Evolutionary conservation across 169 alveolate species (phyloP), one percentile per base, ranked within the genome.

Genomic region (Eimeria necatrix): DNA sequence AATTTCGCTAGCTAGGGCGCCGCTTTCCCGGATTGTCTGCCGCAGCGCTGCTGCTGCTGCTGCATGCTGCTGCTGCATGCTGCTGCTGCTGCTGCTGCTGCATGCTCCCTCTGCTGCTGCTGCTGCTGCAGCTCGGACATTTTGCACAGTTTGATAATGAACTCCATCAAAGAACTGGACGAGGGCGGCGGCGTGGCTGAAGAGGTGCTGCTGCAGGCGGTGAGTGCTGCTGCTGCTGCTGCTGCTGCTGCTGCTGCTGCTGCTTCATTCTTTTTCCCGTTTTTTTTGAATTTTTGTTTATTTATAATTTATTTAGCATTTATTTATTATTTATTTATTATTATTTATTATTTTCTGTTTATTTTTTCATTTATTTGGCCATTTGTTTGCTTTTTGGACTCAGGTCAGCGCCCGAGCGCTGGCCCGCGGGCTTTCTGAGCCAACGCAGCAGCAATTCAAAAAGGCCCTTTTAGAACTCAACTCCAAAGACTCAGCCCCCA

Each of bases 161-260:
- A 78, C 68, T 46, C 52, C 41, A 49, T 78, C 1, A 78, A 78
- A 18, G 24, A 78, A 51, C 70, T 78, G 20, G 88, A 78, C 20
- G 68, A 78, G 59, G 88, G 88, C 16, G 49, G 88, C 88, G 88
- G 88, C 16, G 88, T 78, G 48, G 49, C 70, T 51, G 88, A 78
- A 78, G 88, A 24, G 41, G 88, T 68, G 0, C 88, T 78, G 9
- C 70, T 78, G 4, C 48, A 78, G 68, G 88, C 88, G 32, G 88
- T 78, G 46, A 7, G 84, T 73, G 22, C 20, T n/a, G n/a, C n/a
- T n/a, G n/a, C n/a, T n/a, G n/a, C n/a, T n/a, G n/a, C n/a, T n/a
- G n/a, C n/a, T n/a, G n/a, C n/a, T n/a, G n/a, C n/a, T n/a, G n/a
- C n/a, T n/a, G 20, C 53, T 64, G 26, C 16, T n/a, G 6, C 74